phyloP scores from a whole-genome alignment of 306 rosid species.

The Prunus mume region DNA sequence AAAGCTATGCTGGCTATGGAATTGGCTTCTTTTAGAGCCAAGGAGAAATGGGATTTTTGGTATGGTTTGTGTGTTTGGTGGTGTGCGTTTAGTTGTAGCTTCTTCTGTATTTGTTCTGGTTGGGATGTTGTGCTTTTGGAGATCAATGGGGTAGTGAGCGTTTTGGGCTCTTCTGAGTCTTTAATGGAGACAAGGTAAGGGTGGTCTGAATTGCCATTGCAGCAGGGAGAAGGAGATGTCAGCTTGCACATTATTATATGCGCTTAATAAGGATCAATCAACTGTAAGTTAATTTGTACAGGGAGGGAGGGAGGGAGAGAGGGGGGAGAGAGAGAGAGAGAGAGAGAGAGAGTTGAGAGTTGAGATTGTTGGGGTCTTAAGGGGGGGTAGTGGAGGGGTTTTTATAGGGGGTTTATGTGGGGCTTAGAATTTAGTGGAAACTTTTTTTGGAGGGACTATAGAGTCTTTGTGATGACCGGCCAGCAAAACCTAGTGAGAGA shows the following conservation, averaged over 20 bases:
- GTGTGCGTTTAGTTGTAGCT: not conserved
- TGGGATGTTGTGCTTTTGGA: not conserved
- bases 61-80: too few relatives aligned
- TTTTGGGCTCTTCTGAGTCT: constrained; percentile 16
- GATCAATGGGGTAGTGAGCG: not conserved
- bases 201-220: constrained; percentile 19
- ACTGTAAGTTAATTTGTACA: not conserved
- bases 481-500: constrained; percentile 1
- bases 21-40: constrained; percentile 43
- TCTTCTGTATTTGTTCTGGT: not conserved
- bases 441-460: constrained; percentile 11
- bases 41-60: constrained; percentile 22
- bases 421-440: constrained; percentile 11
- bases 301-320: not conserved
- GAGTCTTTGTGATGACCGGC: constrained; percentile 17
- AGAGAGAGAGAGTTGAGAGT: constrained; percentile 7
- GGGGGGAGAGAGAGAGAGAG: constrained; percentile 8
- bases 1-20: constrained; percentile 45
- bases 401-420: constrained; percentile 37
- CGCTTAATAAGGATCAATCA: not conserved
- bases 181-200: not conserved
- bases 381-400: constrained; percentile 7
- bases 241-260: constrained; percentile 19
- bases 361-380: too few relatives aligned
- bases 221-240: constrained; percentile 6